phyloP scores from a whole-genome alignment of 257 asterid species.

The Jaltomata sinuosa region DNA sequence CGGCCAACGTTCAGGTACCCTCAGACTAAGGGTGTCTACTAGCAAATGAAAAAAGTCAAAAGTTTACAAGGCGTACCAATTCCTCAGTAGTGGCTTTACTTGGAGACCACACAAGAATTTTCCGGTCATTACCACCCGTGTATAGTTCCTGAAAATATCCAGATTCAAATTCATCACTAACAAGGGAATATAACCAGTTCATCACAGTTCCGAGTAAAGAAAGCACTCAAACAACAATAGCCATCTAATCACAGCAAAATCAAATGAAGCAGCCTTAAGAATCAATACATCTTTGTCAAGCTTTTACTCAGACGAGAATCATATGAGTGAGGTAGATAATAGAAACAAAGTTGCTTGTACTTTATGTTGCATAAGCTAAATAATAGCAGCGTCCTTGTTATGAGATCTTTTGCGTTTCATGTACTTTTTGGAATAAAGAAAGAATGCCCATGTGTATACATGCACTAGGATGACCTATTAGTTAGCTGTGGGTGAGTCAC shows the following conservation, averaged over 20 bases:
- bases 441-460: background rate
- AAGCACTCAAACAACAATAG: background rate
- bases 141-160: conserved; percentile 53
- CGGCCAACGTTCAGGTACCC: background rate
- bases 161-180: background rate
- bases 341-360: background rate
- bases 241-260: background rate
- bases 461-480: background rate
- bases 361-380: background rate
- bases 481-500: background rate
- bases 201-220: background rate
- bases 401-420: background rate
- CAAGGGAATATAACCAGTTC: background rate
- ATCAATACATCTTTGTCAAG: background rate
- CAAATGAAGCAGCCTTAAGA: background rate
- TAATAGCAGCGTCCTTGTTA: background rate
- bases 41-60: background rate
- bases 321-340: background rate
- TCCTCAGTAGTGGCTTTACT: conserved; percentile 34
- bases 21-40: background rate
- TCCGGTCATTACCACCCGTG: conserved; percentile 73
- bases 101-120: conserved; percentile 94
- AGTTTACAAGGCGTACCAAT: conserved; percentile 28
- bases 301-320: background rate
- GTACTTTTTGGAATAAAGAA: background rate